Conservation (phyloP, 345 rosid genomes). For the Aquilaria malaccensis region DNA sequence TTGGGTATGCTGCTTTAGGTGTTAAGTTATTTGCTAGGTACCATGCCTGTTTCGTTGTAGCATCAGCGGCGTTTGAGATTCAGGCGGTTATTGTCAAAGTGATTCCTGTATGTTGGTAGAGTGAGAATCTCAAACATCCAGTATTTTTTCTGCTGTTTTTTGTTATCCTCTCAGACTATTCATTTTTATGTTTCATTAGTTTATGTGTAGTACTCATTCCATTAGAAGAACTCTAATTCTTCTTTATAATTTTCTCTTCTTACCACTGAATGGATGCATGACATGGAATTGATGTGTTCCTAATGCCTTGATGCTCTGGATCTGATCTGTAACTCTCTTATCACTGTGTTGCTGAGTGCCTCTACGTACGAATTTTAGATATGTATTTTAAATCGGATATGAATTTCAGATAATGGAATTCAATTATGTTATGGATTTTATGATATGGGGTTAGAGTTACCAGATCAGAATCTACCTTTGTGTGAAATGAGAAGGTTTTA, state of each 20-base stretch:
- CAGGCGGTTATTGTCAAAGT: slow-evolving; percentile 13
- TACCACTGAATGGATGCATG: no score
- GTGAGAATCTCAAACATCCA: slow-evolving; percentile 28
- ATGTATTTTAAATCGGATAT: no score
- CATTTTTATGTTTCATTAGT: slow-evolving; percentile 8
- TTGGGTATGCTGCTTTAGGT: slow-evolving; percentile 17
- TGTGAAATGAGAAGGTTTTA: no score
- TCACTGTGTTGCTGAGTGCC: no score
- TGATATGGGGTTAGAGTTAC: no score
- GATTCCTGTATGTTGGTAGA: slow-evolving; percentile 19
- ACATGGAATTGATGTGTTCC: no score
- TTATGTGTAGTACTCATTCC: slow-evolving; percentile 21
- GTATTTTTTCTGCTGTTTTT: slow-evolving; percentile 13
- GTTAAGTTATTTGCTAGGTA: slow-evolving; percentile 14
- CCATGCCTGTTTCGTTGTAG: slow-evolving; percentile 14
- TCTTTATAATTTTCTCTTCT: slow-evolving; percentile 5
- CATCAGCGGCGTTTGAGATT: slow-evolving; percentile 20
- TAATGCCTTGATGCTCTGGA: no score
- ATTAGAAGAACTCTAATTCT: slow-evolving; percentile 19
- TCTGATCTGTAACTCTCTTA: no score
- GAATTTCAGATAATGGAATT: no score
- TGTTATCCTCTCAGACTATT: background rate
- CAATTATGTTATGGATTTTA: no score
- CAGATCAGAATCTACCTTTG: no score
- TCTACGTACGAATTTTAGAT: no score